A percentile compares a stretch with the other conserved stretches of the same genome.
phyloP scores from a whole-genome alignment of 495 filamentous ascomycete genomes.

The Aspergillus ellipticus region DNA sequence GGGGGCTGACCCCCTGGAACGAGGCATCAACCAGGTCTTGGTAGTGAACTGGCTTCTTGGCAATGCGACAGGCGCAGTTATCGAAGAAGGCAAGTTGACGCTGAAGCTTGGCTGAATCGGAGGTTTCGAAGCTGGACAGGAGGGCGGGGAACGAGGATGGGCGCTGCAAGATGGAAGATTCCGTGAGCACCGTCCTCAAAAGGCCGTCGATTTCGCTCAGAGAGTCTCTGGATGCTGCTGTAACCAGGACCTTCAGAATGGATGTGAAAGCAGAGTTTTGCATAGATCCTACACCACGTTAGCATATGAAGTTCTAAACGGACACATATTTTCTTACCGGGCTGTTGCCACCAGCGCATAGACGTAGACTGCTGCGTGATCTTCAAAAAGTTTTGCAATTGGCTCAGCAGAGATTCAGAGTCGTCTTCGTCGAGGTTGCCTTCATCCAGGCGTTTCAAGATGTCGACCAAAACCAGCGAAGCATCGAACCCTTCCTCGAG shows the following conservation, averaged over 20 bases:
- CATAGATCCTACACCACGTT: slow-evolving; percentile 31
- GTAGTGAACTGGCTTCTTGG: slow-evolving; percentile 72
- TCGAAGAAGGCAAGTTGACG: slow-evolving; percentile 63
- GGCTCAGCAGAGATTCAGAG: slow-evolving; percentile 55
- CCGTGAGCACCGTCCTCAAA: slow-evolving; percentile 31
- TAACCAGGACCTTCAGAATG: slow-evolving; percentile 40
- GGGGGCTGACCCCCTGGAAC: slow-evolving; percentile 46
- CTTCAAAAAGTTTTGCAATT: slow-evolving; percentile 70
- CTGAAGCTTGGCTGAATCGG: slow-evolving; percentile 26
- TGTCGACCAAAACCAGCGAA: slow-evolving; percentile 64
- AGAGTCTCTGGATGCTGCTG: slow-evolving; percentile 32
- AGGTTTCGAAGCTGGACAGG: slow-evolving; percentile 43
- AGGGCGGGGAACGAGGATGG: slow-evolving; percentile 35
- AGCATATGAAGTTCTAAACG: neutral
- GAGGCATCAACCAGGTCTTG: slow-evolving; percentile 44
- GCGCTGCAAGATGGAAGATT: slow-evolving; percentile 33
- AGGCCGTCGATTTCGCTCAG: slow-evolving; percentile 32
- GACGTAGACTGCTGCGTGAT: slow-evolving; percentile 73
- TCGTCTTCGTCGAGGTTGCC: slow-evolving; percentile 30
- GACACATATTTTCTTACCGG: slow-evolving; percentile 33
- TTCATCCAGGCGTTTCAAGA: slow-evolving; percentile 52
- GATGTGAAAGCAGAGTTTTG: slow-evolving; percentile 46
- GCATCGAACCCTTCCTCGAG: slow-evolving; percentile 84
- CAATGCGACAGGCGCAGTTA: slow-evolving; percentile 68
- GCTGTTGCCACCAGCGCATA: slow-evolving; percentile 78